Evolutionary conservation across 768 basidiomycete species (phyloP), one percentile per base, ranked within the genome.

Genomic region (Dacryopinax primogenitus): DNA sequence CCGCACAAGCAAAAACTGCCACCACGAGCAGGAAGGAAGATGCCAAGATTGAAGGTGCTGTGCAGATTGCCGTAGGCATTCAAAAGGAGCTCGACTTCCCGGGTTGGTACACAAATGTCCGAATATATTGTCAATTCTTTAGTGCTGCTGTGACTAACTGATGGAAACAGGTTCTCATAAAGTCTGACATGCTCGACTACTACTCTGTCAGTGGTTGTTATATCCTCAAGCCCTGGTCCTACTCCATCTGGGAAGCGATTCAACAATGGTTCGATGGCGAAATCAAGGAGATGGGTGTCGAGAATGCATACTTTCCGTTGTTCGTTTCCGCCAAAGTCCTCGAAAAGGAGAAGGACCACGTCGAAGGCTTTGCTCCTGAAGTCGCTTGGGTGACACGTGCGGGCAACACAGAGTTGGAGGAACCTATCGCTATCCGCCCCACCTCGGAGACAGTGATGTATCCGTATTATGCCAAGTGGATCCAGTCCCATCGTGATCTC

Each of bases 381-480:
- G 96, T 99, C 34, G 96, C 96, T n/a, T 99, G 96, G 96, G 96
- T 99, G 65, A 99, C 96, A 28, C 82, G 84, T 76, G 95, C 95
- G 90, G 96, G 96, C 58, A 83, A 82, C 68, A 92, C 91, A 21
- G 95, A 97, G 33, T 82, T 99, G 26, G 93, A 97, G 72, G 95
- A 98, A 73, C 94, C 91, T 37, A 92, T 99, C 68, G 95, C 95
- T 51, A 96, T 99, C 72, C 89, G 95, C 69, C 96, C 95, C 37
- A 99, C 95, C 0, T 97, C 94, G 0, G 95, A 99, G 76, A 99
- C 95, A 33, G 92, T 88, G 74, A 99, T 99, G 96, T 99, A 99
- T 77, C 95, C 95, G 33, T 96, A 98, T 78, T 99, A 98, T 75
- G 86, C 95, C 66, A 98, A 97, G 78, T 99, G 96, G 96, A 91